Base-by-base conservation (phyloP, 2,329 filamentous ascomycete species). In the Fusarium newnesense region DNA sequence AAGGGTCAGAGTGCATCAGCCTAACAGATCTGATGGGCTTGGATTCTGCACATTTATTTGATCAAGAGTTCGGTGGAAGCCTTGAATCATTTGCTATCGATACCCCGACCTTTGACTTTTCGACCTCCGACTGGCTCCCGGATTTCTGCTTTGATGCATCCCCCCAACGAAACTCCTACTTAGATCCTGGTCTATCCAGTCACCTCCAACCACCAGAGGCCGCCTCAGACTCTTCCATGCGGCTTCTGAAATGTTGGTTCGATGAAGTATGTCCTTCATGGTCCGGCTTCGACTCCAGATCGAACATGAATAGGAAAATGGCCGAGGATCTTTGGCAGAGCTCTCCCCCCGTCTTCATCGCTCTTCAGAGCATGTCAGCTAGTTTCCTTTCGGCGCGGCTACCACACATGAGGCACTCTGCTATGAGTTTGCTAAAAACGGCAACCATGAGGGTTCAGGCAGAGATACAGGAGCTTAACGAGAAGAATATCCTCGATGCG, bases 121-220 rank as follows among this genome's bases (percentile, higher is more conserved):
- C 18, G 11, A 36, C 30, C 4, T 21, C 19, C 9, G 5, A 36
- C 12, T 4, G 7, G n/a, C 4, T 26, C 2, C 32, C 49, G 0
- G 12, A 36, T 7, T 36, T 26, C 18, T 9, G 30, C 11, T 21
- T 36, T 2, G 7, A 26, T 21, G 5, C 5, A 3, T 6, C 32
- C 11, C 2, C n/a, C 13, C 18, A 36, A 16, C 4, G 7, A 7
- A 21, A 2, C n/a, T 6, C 32, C 3, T 19, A 10, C 11, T 6
- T 26, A 1, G 30, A 36, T 11, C 18, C 3, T 15, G 7, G n/a
- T 8, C 7, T 26, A 8, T 4, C n/a, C 2, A 5, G 11, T 9
- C 49, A 1, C 6, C 0, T 19, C 0, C 32, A 8, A 6, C 18
- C 9, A 26, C 6, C 4, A 3, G 18, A 12, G 2, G n/a, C n/a